Evolutionary conservation across 2,329 filamentous ascomycete species (phyloP).

Genomic region (Alternaria dauci): DNA sequence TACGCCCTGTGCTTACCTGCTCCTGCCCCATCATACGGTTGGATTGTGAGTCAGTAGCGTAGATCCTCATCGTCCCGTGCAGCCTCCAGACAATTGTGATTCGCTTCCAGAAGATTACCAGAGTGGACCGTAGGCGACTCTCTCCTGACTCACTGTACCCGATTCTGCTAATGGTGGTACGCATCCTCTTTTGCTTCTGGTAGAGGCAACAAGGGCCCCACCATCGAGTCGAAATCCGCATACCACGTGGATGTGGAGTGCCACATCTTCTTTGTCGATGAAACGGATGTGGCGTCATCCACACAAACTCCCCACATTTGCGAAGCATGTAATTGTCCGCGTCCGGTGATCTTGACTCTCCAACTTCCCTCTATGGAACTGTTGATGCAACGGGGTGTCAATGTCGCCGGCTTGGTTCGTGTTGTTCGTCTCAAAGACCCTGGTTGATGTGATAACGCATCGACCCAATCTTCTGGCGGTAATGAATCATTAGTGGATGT

Average conservation of each 20-base stretch:
- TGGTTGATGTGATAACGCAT: not conserved
- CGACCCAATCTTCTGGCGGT: not conserved
- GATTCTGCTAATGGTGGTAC: not conserved
- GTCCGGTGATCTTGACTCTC: not conserved
- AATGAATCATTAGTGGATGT: not conserved
- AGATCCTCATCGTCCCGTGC: constrained; percentile 7
- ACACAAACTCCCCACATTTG: not conserved
- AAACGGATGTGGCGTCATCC: constrained; percentile 11
- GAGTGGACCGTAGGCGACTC: constrained; percentile 4
- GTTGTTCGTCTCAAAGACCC: not conserved
- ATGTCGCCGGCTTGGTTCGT: not conserved
- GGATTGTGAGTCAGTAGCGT: constrained; percentile 14
- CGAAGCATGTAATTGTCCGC: constrained; percentile 1
- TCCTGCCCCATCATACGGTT: constrained; percentile 8
- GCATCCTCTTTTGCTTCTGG: constrained; percentile 1
- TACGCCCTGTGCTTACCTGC: not conserved
- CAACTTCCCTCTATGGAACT: not conserved
- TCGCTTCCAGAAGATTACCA: constrained; percentile 15
- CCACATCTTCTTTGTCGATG: constrained; percentile 7
- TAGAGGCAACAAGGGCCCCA: constrained; percentile 1
- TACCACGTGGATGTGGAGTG: constrained; percentile 21
- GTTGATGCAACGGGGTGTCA: constrained; percentile 10
- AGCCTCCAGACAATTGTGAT: constrained; percentile 7
- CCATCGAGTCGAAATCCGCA: not conserved
- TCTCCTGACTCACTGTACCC: not conserved